Conservation (phyloP, 2,329 filamentous ascomycete genomes). For the Talaromyces sp. region DNA sequence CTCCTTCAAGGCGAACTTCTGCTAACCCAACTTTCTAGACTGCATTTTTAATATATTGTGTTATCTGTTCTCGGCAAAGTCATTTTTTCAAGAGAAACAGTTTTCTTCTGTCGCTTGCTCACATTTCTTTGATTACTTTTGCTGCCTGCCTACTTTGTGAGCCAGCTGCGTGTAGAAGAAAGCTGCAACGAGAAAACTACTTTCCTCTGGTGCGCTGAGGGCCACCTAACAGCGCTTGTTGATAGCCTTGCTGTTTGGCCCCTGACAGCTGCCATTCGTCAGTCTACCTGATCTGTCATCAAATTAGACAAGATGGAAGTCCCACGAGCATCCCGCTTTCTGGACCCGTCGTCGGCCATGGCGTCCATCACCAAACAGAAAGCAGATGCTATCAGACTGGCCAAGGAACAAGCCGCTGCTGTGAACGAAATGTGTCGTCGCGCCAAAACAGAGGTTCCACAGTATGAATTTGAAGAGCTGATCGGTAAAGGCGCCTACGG, state of each 20-base stretch:
- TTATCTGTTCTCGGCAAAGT: neutral
- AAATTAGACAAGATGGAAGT: conserved; percentile 21
- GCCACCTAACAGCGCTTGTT: neutral
- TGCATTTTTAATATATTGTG: neutral
- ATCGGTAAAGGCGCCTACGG: conserved; percentile 50
- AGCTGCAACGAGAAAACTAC: neutral
- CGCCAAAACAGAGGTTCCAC: conserved; percentile 40
- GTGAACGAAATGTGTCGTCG: conserved; percentile 45
- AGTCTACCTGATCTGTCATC: neutral
- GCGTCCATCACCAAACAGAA: conserved; percentile 46
- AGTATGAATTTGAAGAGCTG: conserved; percentile 48
- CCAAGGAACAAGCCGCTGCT: conserved; percentile 41
- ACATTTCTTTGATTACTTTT: neutral
- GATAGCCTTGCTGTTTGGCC: neutral
- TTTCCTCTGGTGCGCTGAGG: neutral
- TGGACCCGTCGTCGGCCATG: conserved; percentile 40
- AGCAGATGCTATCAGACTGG: conserved; percentile 44
- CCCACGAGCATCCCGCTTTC: conserved; percentile 27
- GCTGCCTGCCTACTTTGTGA: neutral
- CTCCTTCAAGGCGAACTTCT: neutral
- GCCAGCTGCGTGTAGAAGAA: neutral
- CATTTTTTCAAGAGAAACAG: neutral
- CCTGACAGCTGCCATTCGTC: neutral
- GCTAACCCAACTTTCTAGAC: neutral
- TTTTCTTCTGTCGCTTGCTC: neutral